These are phyloP conservation scores for Neobulgaria alba DNA, from an alignment of 2,329 filamentous ascomycete species.

Conservation along the genomic window DNA sequence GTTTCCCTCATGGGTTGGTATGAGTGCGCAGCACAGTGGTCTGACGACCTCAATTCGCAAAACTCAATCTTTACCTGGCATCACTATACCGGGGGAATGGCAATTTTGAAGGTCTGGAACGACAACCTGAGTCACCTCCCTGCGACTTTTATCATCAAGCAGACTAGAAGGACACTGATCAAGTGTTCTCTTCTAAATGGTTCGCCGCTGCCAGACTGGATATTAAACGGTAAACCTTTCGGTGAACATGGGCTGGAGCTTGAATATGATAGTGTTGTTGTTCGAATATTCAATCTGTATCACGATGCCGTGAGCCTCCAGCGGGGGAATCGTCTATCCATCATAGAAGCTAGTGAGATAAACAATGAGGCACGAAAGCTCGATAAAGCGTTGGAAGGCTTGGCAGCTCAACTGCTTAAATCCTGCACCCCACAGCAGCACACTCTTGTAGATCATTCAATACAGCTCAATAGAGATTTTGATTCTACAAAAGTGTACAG, in stretches of 20 bases:
- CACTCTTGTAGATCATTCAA: neutral
- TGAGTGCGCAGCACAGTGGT: neutral
- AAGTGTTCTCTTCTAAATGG: constrained; percentile 21
- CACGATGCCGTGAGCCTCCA: constrained; percentile 1
- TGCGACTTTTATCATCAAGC: constrained; percentile 22
- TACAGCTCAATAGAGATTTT: neutral
- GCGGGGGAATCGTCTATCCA: neutral
- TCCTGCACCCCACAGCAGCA: neutral
- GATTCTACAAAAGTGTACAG: neutral
- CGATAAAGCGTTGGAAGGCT: neutral
- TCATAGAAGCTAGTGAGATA: too few relatives aligned
- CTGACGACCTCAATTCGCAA: neutral
- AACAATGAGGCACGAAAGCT: neutral
- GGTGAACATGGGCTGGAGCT: constrained; percentile 12
- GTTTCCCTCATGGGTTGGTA: constrained; percentile 10
- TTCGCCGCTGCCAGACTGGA: constrained; percentile 25
- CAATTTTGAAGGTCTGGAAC: constrained; percentile 26
- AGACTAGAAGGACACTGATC: constrained; percentile 25
- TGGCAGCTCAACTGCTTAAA: neutral
- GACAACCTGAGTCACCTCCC: constrained; percentile 7
- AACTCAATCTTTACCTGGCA: constrained; percentile 1
- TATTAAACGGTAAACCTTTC: constrained; percentile 24
- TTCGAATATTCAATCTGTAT: constrained; percentile 5
- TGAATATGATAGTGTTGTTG: constrained; percentile 2
- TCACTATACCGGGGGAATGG: constrained; percentile 9